Base-by-base conservation (phyloP, 2,329 filamentous ascomycete genomes). In the Stagonosporopsis rhizophila region DNA sequence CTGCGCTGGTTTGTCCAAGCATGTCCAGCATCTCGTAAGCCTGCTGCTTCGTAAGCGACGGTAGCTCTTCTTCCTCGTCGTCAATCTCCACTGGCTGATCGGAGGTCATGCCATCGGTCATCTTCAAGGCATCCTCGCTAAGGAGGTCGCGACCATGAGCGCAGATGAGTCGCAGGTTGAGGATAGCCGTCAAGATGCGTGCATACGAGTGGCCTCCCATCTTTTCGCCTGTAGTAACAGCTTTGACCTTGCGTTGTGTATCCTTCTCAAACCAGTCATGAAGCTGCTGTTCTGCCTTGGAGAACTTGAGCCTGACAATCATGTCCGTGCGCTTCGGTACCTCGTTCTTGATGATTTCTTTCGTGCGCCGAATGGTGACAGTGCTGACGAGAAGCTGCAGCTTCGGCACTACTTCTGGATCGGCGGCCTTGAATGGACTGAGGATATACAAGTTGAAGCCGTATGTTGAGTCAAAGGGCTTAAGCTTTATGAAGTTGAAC, bases 81-180 rank as follows among this genome's bases (percentile, higher is more conserved):
- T 95, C 92, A 20, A 98, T 83, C 65, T 96, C 90, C 68, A 99
- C 96, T 2, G 95, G 91, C 61, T 91, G 91, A 35, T 91, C 88
- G 8, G 87, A 87, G n/a, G 88, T 92, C 75, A 91, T 84, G 22
- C 93, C 94, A 70, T 92, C 89, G 46, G 94, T 86, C 3, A 89
- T 82, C 63, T 89, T 87, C 41, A 96, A 80, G 67, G 98, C 94
- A 19, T 94, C 89, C 32, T 93, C 87, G 53, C 88, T 91, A 2
- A 99, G 83, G 7, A 99, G 84, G 58, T 98, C 94, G 62, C 89
- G 90, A n/a, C 95, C 95, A 72, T 97, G 94, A 1, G 93, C 95
- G 71, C 93, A 97, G 47, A 98, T 89, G 37, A 96, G 83, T 9
- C 95, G 90, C 17, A 99, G 85, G 27, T 94, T 89, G 63, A 96